phyloP scores from a whole-genome alignment of 345 rosid genomes.

The Dipteronia sinensis region DNA sequence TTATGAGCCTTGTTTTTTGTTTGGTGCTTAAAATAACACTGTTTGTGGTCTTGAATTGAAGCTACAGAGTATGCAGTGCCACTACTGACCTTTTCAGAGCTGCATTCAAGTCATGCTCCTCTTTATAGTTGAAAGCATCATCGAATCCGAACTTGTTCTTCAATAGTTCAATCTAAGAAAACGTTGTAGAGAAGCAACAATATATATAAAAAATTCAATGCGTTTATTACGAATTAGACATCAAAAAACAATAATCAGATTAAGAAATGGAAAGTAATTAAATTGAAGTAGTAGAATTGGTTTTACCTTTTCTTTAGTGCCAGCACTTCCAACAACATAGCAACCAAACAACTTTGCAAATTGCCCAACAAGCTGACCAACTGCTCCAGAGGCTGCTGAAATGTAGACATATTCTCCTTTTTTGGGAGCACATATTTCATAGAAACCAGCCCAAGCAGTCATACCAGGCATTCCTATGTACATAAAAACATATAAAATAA shows the following conservation, averaged over 20 bases:
- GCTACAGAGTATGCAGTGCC: background rate
- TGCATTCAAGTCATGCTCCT: slow-evolving; percentile 25
- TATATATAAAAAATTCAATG: too few relatives aligned
- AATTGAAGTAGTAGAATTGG: background rate
- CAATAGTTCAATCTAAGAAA: slow-evolving; percentile 29
- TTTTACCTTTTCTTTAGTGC: slow-evolving; percentile 2
- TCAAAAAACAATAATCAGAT: too few relatives aligned
- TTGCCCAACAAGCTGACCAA: slow-evolving; percentile 16
- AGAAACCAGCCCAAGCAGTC: slow-evolving; percentile 8
- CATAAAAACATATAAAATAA: background rate
- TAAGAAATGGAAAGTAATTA: too few relatives aligned
- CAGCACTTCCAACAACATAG: slow-evolving; percentile 17
- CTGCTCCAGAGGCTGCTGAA: slow-evolving; percentile 18
- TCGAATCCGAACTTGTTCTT: slow-evolving; percentile 37
- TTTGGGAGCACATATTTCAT: slow-evolving; percentile 3
- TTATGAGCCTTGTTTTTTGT: background rate
- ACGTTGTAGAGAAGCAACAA: too few relatives aligned
- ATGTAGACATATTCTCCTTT: background rate
- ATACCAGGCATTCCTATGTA: slow-evolving; percentile 3
- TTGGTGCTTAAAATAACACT: too few relatives aligned
- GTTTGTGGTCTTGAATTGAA: background rate
- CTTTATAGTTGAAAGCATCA: slow-evolving; percentile 43
- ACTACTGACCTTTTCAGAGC: slow-evolving; percentile 35
- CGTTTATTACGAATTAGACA: too few relatives aligned
- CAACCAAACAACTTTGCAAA: slow-evolving; percentile 17